A percentile compares a stretch with the other conserved stretches of the same genome.
phyloP scores from a whole-genome alignment of 106 monocot genomes.

The Phalaenopsis equestris region DNA sequence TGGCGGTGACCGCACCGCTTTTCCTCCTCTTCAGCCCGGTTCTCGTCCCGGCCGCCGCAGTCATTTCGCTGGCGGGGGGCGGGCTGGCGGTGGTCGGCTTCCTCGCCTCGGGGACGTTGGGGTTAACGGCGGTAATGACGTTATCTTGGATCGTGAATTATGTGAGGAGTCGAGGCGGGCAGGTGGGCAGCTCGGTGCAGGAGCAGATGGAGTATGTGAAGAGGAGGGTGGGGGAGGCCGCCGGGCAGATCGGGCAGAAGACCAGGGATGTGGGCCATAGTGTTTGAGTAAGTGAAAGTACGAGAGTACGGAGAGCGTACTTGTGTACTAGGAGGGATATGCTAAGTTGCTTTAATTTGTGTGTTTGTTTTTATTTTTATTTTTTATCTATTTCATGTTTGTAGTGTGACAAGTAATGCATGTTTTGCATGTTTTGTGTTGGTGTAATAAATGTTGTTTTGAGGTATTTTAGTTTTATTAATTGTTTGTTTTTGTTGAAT shows the following conservation, averaged over 20 bases:
- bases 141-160: conserved; percentile 32
- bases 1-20: conserved; percentile 32
- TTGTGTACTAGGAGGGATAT: too few relatives aligned
- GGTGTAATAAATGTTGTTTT: too few relatives aligned
- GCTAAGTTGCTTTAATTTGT: too few relatives aligned
- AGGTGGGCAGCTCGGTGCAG: conserved; percentile 6
- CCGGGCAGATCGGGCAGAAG: conserved; percentile 23
- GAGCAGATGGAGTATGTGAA: conserved; percentile 21
- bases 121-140: conserved; percentile 34
- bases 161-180: conserved; percentile 1
- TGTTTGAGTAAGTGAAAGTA: conserved; percentile 4
- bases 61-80: conserved; percentile 28
- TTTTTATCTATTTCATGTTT: too few relatives aligned
- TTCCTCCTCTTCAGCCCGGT: conserved; percentile 58
- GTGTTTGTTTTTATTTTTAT: too few relatives aligned
- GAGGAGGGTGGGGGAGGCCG: conserved; percentile 24
- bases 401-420: too few relatives aligned
- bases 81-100: conserved; percentile 50
- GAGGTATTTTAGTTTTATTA: too few relatives aligned
- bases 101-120: conserved; percentile 41
- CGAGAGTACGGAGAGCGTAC: too few relatives aligned
- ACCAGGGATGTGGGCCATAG: conserved; percentile 28
- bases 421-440: too few relatives aligned
- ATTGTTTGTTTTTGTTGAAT: too few relatives aligned
- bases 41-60: conserved; percentile 29